Conservation (phyloP, 1,139 yeast species). For the Saccharomyces uvarum region DNA sequence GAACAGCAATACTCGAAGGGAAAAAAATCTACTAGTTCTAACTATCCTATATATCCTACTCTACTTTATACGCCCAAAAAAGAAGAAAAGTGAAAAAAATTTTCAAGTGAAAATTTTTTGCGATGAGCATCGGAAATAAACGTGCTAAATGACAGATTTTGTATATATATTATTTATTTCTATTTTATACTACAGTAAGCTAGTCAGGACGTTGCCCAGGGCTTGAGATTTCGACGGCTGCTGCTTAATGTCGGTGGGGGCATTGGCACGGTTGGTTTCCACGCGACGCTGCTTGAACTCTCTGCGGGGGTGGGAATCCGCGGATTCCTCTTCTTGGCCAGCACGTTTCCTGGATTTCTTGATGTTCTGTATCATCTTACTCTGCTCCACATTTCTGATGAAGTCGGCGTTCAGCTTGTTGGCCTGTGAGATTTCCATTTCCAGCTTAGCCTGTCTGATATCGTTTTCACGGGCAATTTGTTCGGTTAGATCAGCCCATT, state of each 20-base stretch:
- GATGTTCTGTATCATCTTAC: conserved; percentile 71
- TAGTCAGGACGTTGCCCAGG: conserved; percentile 40
- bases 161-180: neutral
- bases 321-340: conserved; percentile 15
- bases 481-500: conserved; percentile 91
- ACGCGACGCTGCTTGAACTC: conserved; percentile 58
- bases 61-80: conserved; percentile 1
- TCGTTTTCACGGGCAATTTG: conserved; percentile 90
- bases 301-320: conserved; percentile 38
- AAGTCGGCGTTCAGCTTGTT: conserved; percentile 78
- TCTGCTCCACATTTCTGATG: conserved; percentile 74
- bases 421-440: conserved; percentile 84
- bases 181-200: conserved; percentile 27
- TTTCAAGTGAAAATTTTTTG: conserved; percentile 5
- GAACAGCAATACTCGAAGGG: conserved; percentile 2
- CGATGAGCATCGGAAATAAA: conserved; percentile 4
- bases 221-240: conserved; percentile 32
- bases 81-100: conserved; percentile 4
- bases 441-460: conserved; percentile 75
- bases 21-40: conserved; percentile 1
- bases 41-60: neutral
- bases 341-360: conserved; percentile 36
- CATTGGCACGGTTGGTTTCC: conserved; percentile 58
- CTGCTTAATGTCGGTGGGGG: conserved; percentile 41
- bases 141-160: conserved; percentile 5